Evolutionary conservation across 495 filamentous ascomycete species (phyloP), one percentile per base, ranked within the genome.

Genomic region (Penicillium parvum): DNA sequence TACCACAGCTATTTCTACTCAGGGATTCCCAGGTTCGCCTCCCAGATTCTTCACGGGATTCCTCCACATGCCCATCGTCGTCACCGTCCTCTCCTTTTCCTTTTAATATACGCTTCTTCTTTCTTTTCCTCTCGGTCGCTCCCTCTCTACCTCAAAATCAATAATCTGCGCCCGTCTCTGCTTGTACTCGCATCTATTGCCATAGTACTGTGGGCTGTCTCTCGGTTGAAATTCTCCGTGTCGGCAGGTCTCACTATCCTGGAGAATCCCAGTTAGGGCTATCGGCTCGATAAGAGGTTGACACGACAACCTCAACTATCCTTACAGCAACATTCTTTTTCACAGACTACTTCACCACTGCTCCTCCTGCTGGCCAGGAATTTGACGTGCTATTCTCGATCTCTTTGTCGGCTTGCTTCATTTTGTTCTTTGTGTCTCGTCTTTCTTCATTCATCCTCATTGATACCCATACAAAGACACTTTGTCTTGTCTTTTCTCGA

Each of bases 261-360:
- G 25, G 25, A 32, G 17, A 43, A 33, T 28, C 45, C 48, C 60
- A 52, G 54, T 58, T 62, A 60, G 60, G 51, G 56, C 56, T 61
- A 65, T 60, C 57, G 41, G 20, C n/a, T 19, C 32, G 60, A 65
- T 62, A 61, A 50, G 50, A 43, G 55, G 66, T 72, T 72, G 65
- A 72, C 68, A 65, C 62, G 66, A 72, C 68, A 69, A 72, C 66
- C 53, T 53, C 50, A 50, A 53, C 63, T 53, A 68, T 65, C 66
- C 64, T 69, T 69, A 61, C 65, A 38, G 58, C 67, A 58, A 64
- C 64, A 68, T 64, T 58, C 52, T 43, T 59, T 52, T 49, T 34
- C 18, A 18, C 19, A 34, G 35, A 52, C 45, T 51, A 47, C 47
- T 58, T 53, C 21, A 55, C 43, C 45, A 39, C 30, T 39, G 43